phyloP scores from a whole-genome alignment of 306 rosid species.

The Vicia sativa region DNA sequence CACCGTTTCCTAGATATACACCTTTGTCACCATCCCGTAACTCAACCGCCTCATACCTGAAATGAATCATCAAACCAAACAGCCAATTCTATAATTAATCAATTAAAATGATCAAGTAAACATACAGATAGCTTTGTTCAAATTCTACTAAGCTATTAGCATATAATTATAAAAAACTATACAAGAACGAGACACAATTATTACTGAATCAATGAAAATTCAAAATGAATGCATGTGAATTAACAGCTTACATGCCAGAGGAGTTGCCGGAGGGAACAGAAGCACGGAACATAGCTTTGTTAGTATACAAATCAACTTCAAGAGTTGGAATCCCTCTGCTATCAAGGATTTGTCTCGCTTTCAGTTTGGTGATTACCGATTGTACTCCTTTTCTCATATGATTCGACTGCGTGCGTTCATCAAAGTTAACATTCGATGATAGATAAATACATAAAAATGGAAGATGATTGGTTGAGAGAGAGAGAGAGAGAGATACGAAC shows the following conservation, averaged over 20 bases:
- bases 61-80: constrained; percentile 31
- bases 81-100: not conserved
- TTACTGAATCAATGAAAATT: not conserved
- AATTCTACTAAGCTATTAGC: not conserved
- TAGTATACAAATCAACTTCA: constrained; percentile 84
- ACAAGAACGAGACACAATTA: too few relatives aligned
- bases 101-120: not conserved
- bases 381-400: constrained; percentile 77
- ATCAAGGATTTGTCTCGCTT: constrained; percentile 95
- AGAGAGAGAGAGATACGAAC: constrained; percentile 41
- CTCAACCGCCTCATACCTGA: constrained; percentile 91
- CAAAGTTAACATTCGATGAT: not conserved
- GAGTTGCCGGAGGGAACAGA: constrained; percentile 84
- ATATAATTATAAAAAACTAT: too few relatives aligned
- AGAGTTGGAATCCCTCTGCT: constrained; percentile 98
- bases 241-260: constrained; percentile 62
- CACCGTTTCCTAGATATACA: constrained; percentile 82
- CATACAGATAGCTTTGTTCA: not conserved
- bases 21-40: constrained; percentile 93
- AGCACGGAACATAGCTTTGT: constrained; percentile 82
- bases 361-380: constrained; percentile 73
- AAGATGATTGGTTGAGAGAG: not conserved
- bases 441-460: not conserved
- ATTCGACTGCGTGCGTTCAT: constrained; percentile 55
- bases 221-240: not conserved